Evolutionary conservation across 306 rosid genomes (phyloP).

Genomic region (Alnus rubra): DNA sequence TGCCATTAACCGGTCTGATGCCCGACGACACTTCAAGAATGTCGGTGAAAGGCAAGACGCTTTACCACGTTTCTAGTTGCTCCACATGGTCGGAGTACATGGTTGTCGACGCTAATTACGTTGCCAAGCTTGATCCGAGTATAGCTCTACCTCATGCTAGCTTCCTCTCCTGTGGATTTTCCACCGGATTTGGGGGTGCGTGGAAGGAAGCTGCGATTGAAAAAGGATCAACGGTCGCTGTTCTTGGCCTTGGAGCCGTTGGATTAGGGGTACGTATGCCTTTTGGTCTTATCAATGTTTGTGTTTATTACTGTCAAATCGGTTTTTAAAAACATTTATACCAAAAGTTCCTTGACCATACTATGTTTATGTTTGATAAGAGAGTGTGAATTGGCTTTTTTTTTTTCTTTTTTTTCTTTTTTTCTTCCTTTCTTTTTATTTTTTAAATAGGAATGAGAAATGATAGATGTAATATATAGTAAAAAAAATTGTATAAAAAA

Average conservation of each 20-base stretch:
- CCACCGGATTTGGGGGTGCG: constrained; percentile 42
- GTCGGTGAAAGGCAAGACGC: constrained; percentile 19
- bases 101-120: constrained; percentile 21
- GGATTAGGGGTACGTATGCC: constrained; percentile 36
- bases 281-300: no score
- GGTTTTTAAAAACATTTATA: no score
- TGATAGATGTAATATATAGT: no score
- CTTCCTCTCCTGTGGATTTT: constrained; percentile 44
- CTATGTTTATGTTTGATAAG: no score
- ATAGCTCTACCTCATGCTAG: constrained; percentile 28
- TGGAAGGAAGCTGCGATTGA: constrained; percentile 37
- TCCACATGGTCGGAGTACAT: constrained; percentile 43
- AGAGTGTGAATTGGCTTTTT: no score
- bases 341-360: no score
- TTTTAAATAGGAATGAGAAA: no score
- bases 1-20: constrained; percentile 14
- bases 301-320: no score
- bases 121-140: constrained; percentile 23
- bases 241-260: constrained; percentile 43
- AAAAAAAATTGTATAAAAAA: no score
- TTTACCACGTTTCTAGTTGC: constrained; percentile 31
- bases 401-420: no score
- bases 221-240: constrained; percentile 34
- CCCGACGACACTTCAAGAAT: constrained; percentile 30
- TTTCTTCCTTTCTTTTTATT: no score